A percentile compares a stretch with the other conserved stretches of the same genome.
phyloP scores from a whole-genome alignment of 352 stramenopile genomes.

The Phytophthora colocasiae region DNA sequence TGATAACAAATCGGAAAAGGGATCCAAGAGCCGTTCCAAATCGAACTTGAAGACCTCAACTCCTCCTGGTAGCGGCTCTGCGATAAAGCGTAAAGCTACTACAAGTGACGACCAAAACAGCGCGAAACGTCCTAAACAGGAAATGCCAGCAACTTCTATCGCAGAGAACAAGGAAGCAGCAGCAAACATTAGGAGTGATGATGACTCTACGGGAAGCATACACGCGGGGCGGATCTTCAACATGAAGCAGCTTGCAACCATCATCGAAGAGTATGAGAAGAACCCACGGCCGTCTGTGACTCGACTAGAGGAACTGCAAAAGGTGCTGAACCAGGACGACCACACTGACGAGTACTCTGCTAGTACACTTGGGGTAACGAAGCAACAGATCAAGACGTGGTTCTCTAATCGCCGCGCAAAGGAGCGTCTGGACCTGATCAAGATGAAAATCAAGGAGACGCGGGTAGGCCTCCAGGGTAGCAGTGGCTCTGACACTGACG shows the following conservation, averaged over 20 bases:
- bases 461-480: slow-evolving; percentile 29
- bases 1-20: slow-evolving; percentile 51
- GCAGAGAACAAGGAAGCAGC: slow-evolving; percentile 19
- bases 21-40: slow-evolving; percentile 34
- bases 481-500: slow-evolving; percentile 51
- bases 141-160: slow-evolving; percentile 2
- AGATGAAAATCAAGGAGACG: slow-evolving; percentile 76
- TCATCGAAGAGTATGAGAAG: slow-evolving; percentile 89
- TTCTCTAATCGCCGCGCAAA: slow-evolving; percentile 86
- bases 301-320: slow-evolving; percentile 75
- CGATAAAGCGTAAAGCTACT: slow-evolving; percentile 38
- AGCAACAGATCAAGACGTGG: slow-evolving; percentile 87
- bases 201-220: slow-evolving; percentile 30
- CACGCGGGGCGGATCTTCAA: slow-evolving; percentile 83
- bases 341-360: slow-evolving; percentile 66
- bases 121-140: slow-evolving; percentile 47
- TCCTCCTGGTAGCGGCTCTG: slow-evolving; percentile 13
- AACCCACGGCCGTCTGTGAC: slow-evolving; percentile 68
- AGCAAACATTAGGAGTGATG: slow-evolving; percentile 25
- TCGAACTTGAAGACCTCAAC: slow-evolving; percentile 35
- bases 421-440: slow-evolving; percentile 80
- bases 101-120: slow-evolving; percentile 30
- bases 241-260: slow-evolving; percentile 84
- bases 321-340: slow-evolving; percentile 76
- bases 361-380: slow-evolving; percentile 62